These are phyloP conservation scores for Teunomyces kruisii DNA, from an alignment of 805 yeast genomes.

Conservation along the genomic window DNA sequence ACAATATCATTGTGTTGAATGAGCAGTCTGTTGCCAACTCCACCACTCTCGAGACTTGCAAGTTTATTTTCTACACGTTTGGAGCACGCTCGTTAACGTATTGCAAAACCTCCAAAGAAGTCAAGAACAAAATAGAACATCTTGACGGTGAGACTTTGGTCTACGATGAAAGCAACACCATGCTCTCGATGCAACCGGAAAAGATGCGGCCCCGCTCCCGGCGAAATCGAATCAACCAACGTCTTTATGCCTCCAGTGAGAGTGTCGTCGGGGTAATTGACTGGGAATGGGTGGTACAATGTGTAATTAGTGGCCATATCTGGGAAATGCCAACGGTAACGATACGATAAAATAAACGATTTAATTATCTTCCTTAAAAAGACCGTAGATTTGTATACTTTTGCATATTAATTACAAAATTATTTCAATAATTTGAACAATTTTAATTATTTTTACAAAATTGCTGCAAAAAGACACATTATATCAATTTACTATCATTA, in stretches of 20 bases:
- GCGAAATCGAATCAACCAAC: neutral
- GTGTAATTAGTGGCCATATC: constrained; percentile 45
- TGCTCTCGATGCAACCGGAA: neutral
- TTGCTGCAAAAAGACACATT: too few species aligned
- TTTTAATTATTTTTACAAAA: too few species aligned
- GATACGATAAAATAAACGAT: constrained; percentile 1
- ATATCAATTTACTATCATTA: neutral
- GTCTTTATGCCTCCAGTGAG: constrained; percentile 1
- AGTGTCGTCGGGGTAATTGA: constrained; percentile 32
- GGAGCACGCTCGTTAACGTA: constrained; percentile 36
- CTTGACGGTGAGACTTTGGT: constrained; percentile 14
- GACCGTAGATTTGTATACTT: too few species aligned
- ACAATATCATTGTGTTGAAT: constrained; percentile 36
- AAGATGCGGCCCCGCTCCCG: neutral
- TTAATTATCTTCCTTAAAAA: too few species aligned
- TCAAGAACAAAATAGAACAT: constrained; percentile 4
- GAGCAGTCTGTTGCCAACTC: constrained; percentile 18
- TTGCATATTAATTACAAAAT: too few species aligned
- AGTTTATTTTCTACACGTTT: constrained; percentile 45
- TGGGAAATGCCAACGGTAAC: constrained; percentile 24
- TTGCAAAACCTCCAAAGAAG: constrained; percentile 8
- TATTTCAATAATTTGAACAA: too few species aligned
- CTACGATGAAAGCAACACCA: constrained; percentile 25
- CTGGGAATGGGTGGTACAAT: constrained; percentile 72
- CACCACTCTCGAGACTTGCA: constrained; percentile 34